Conservation (phyloP, 2,329 filamentous ascomycete genomes). For the Daldinia sp. region DNA sequence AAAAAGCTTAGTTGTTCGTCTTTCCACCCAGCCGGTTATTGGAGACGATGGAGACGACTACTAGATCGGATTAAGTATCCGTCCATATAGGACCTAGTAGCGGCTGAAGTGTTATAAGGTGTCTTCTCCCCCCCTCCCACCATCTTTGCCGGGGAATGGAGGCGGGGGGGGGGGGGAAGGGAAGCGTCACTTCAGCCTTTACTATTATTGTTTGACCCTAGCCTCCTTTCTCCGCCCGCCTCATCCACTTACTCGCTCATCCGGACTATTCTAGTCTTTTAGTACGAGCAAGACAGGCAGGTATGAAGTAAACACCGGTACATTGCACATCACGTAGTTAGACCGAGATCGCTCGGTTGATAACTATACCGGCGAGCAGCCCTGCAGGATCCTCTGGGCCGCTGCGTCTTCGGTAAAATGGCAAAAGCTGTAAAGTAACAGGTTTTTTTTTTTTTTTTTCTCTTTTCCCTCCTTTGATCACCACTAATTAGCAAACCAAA, state of each 20-base stretch:
- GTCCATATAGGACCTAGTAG: constrained; percentile 9
- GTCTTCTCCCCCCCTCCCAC: background rate
- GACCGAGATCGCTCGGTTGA: constrained; percentile 30
- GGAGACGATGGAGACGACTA: background rate
- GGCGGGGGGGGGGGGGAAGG: constrained; percentile 24
- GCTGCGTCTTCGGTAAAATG: constrained; percentile 35
- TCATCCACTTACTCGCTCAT: constrained; percentile 3
- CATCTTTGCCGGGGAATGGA: constrained; percentile 35
- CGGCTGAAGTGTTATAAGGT: constrained; percentile 33
- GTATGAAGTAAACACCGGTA: background rate
- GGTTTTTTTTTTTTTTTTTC: background rate
- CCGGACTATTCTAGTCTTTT: background rate
- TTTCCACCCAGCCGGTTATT: constrained; percentile 20
- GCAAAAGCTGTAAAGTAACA: constrained; percentile 14
- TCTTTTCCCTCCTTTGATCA: constrained; percentile 6
- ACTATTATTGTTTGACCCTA: constrained; percentile 14
- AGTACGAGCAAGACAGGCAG: background rate
- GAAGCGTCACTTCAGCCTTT: constrained; percentile 25
- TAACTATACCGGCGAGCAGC: constrained; percentile 17
- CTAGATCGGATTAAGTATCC: background rate
- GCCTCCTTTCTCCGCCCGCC: constrained; percentile 11
- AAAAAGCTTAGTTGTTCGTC: constrained; percentile 1
- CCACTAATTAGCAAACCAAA: constrained; percentile 29
- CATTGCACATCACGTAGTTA: background rate
- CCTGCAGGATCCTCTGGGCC: background rate